Evolutionary conservation across 1,139 yeast species (phyloP), one percentile per base, ranked within the genome.

Genomic region (Nakaseomyces delphensis): DNA sequence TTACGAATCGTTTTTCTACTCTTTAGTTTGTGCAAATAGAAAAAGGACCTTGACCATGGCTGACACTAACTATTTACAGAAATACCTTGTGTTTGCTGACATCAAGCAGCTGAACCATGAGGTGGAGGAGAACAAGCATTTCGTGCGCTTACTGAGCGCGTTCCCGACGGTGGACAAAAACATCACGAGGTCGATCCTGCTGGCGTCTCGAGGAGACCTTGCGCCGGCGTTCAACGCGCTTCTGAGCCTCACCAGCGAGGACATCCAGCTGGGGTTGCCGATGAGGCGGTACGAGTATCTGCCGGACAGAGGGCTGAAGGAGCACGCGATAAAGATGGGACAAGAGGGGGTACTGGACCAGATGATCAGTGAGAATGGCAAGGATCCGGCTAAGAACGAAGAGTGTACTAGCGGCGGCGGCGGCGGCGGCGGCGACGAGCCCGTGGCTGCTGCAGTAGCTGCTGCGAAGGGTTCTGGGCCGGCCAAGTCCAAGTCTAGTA

Each of bases 201-300:
- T 86, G 56, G 96, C 96, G 1, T 75, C 91, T 19, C 75, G 71
- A 37, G 93, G 91, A 15, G 68, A 74, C 40, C 63, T 82, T 20
- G 94, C 83, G 52, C 77, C 81, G 0, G 89, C 95, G 0, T 85
- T 85, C 68, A 81, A 80, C 60, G 95, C 94, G 0, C 67, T 86
- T 55, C 14, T 33, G 27, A 33, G 37, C 18, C 37, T 33, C 37
- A 33, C 37, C 7, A 5, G 37, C 37, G 37, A 33, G 18, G 37
- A 33, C 18, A 13, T 33, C 37, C 37, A 33, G 11, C 11, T 33
- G 18, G 37, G 37, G 8, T n/a, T 33, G 11, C 37, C 37, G 2
- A 33, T 33, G 37, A 20, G 37, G 13, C 25, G 37, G 27, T 33
- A 33, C 18, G 37, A 33, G 37, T 33, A 20, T 21, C 27, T 33